These are phyloP conservation scores for Coemansia sp. DNA, from an alignment of 192 early-diverging fungal species.

Conservation along the genomic window DNA sequence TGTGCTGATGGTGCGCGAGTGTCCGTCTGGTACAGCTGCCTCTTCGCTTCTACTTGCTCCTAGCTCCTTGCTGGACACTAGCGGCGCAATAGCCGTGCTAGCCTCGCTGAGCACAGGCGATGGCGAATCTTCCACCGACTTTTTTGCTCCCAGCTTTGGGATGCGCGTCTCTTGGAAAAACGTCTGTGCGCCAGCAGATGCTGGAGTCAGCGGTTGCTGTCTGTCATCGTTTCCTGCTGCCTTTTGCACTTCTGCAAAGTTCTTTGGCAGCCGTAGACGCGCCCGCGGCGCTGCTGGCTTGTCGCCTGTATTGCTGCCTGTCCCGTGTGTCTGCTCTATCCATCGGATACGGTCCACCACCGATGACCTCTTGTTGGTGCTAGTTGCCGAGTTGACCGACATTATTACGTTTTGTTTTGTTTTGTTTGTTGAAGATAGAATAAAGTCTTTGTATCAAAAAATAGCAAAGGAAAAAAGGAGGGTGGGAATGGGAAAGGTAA, in stretches of 20 bases:
- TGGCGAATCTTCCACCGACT: conserved; percentile 10
- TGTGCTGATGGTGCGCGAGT: conserved; percentile 8
- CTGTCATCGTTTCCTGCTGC: neutral
- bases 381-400: neutral
- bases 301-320: neutral
- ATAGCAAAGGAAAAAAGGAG: neutral
- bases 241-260: conserved; percentile 12
- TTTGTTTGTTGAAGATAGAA: too few species aligned
- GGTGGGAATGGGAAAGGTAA: neutral
- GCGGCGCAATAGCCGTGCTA: conserved; percentile 17
- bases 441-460: neutral
- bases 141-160: conserved; percentile 4
- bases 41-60: neutral
- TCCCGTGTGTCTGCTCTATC: conserved; percentile 47
- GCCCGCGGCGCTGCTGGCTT: conserved; percentile 15
- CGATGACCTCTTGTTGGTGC: conserved; percentile 22
- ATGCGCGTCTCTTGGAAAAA: neutral
- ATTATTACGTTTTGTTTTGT: neutral
- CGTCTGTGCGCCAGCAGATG: neutral
- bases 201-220: neutral
- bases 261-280: conserved; percentile 31
- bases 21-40: neutral
- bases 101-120: conserved; percentile 39
- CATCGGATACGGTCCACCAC: conserved; percentile 49
- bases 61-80: conserved; percentile 4